A percentile compares a stretch with the other conserved stretches of the same genome.
Conservation (phyloP, 768 basidiomycete species). For the Pisolithus marmoratus region DNA sequence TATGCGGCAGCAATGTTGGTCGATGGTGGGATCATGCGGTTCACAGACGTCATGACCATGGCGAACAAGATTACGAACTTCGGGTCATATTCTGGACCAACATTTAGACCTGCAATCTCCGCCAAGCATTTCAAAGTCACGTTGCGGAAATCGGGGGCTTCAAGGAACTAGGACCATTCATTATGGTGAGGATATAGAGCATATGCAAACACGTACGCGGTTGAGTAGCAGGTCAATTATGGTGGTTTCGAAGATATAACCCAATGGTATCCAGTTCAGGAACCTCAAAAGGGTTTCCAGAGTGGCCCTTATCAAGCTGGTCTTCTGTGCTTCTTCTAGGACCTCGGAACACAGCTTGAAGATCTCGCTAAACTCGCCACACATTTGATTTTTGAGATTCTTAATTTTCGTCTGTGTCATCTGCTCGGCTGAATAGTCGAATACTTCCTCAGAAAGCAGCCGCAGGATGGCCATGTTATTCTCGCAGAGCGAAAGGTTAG, state of each 20-base stretch:
- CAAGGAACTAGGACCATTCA: conserved; percentile 67
- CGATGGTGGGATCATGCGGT: conserved; percentile 93
- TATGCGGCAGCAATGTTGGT: conserved; percentile 95
- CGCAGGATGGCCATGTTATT: conserved; percentile 99
- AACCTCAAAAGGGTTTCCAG: conserved; percentile 93
- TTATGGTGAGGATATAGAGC: conserved; percentile 8
- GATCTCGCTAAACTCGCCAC: conserved; percentile 93
- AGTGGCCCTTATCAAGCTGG: conserved; percentile 89
- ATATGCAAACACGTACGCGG: conserved; percentile 53
- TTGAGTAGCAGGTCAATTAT: conserved; percentile 91
- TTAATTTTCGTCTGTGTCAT: conserved; percentile 98
- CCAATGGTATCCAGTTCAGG: conserved; percentile 98
- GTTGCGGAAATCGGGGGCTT: conserved; percentile 95
- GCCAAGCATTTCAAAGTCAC: conserved; percentile 94
- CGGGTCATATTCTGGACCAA: conserved; percentile 94
- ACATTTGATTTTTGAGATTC: conserved; percentile 97
- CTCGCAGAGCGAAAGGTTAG: conserved; percentile 93
- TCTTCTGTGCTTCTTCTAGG: conserved; percentile 93
- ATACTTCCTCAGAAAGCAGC: conserved; percentile 96
- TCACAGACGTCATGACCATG: conserved; percentile 96
- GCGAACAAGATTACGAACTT: conserved; percentile 98
- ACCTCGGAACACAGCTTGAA: conserved; percentile 98
- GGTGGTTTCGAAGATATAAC: conserved; percentile 97
- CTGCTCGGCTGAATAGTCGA: conserved; percentile 97
- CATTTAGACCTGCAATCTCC: conserved; percentile 91